A percentile compares a stretch with the other conserved stretches of the same genome.
Conservation (phyloP, 106 monocot genomes). For the Platanthera guangdongensis region DNA sequence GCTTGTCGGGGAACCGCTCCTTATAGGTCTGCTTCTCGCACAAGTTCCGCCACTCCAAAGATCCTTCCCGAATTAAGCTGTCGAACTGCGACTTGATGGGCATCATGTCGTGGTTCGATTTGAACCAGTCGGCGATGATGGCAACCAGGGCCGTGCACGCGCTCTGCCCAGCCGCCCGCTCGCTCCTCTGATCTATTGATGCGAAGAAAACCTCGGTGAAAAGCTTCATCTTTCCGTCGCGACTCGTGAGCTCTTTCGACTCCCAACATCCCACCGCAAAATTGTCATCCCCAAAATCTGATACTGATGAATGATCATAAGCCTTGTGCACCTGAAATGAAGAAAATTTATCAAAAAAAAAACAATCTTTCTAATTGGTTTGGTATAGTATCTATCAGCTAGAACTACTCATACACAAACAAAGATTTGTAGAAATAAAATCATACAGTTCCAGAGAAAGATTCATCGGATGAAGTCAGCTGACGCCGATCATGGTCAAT, state of each 20-base stretch:
- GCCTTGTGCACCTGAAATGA: constrained; percentile 32
- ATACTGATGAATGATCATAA: constrained; percentile 20
- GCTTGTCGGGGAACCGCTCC: constrained; percentile 60
- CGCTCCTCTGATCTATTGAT: constrained; percentile 82
- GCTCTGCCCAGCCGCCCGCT: constrained; percentile 77
- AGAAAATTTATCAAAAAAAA: background rate
- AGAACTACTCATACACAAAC: background rate
- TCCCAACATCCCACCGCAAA: constrained; percentile 79
- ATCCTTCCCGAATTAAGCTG: constrained; percentile 70
- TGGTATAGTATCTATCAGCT: background rate
- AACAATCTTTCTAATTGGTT: background rate
- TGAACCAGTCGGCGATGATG: constrained; percentile 76
- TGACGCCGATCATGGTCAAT: constrained; percentile 73
- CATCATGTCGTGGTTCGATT: constrained; percentile 26
- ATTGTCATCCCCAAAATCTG: constrained; percentile 69
- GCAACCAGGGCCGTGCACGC: constrained; percentile 91
- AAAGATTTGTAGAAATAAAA: constrained; percentile 2
- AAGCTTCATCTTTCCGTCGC: constrained; percentile 68
- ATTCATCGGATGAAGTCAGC: constrained; percentile 73
- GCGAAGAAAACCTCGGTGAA: constrained; percentile 67
- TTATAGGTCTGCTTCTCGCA: constrained; percentile 41
- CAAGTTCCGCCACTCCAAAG: constrained; percentile 72
- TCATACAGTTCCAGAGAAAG: constrained; percentile 28
- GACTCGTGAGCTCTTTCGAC: constrained; percentile 40
- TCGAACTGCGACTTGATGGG: constrained; percentile 82